Evolutionary conservation across 371 early-diverging fungal species (phyloP).

Genomic region (Mortierella sp.): DNA sequence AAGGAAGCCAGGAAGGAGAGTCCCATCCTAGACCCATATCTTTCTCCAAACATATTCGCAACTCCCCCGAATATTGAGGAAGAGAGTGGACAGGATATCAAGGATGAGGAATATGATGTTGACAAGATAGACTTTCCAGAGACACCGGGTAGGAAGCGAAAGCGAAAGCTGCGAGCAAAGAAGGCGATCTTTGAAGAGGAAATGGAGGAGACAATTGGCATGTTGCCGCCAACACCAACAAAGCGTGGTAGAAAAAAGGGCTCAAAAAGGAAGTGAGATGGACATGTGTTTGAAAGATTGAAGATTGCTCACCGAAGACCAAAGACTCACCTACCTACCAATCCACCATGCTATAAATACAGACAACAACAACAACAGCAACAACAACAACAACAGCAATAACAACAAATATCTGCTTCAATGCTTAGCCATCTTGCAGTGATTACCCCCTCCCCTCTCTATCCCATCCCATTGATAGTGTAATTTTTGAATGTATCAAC

Average conservation of each 20-base stretch:
- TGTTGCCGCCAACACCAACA: constrained; percentile 6
- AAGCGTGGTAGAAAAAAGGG: constrained; percentile 18
- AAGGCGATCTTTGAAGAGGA: constrained; percentile 37
- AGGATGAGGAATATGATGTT: not conserved
- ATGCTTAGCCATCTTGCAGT: no score
- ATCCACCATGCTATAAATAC: no score
- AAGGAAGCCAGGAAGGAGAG: not conserved
- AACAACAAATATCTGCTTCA: no score
- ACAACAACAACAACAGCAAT: no score
- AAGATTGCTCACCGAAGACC: not conserved
- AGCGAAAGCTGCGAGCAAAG: constrained; percentile 28
- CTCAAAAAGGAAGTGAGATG: constrained; percentile 3
- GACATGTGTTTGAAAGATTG: not conserved
- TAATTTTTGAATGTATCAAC: no score
- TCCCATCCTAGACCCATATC: not conserved
- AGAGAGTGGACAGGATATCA: not conserved
- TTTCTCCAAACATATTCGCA: not conserved
- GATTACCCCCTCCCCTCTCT: no score
- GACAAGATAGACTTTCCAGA: not conserved
- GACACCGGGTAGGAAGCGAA: constrained; percentile 15
- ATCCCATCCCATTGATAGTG: no score
- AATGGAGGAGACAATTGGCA: constrained; percentile 37
- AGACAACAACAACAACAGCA: no score
- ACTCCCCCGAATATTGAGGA: not conserved
- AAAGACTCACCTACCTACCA: no score